Conservation (phyloP, 23 red algal genomes). For the Pyropia yezoensis region DNA sequence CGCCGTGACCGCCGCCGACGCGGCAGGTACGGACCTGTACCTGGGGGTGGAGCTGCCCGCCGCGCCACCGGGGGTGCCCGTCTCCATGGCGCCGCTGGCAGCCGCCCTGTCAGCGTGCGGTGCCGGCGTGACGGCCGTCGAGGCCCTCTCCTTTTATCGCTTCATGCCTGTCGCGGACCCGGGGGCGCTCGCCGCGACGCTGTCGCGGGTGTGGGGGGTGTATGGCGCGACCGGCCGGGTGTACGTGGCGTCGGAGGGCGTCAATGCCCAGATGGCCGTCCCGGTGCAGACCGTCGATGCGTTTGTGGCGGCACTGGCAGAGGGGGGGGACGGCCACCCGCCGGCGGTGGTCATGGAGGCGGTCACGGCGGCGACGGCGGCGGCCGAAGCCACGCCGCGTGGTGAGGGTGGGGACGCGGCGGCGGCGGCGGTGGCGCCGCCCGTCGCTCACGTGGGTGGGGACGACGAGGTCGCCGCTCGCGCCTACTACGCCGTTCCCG, state of each 20-base stretch:
- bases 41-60: too few species aligned
- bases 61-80: too few species aligned
- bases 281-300: constrained; percentile 21
- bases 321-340: constrained; percentile 17
- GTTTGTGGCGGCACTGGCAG: constrained; percentile 46
- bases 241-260: constrained; percentile 70
- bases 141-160: constrained; percentile 26
- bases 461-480: constrained; percentile 1
- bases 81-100: too few species aligned
- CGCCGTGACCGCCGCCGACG: too few species aligned
- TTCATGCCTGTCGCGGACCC: constrained; percentile 14
- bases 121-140: too few species aligned
- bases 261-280: constrained; percentile 77
- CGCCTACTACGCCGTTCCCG: constrained; percentile 25
- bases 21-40: too few species aligned
- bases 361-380: background rate
- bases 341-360: too few species aligned
- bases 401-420: constrained; percentile 14
- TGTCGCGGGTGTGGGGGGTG: constrained; percentile 30
- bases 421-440: too few species aligned
- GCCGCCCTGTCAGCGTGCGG: too few species aligned
- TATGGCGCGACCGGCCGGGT: constrained; percentile 59
- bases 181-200: constrained; percentile 1
- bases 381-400: background rate
- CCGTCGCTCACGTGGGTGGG: background rate